phyloP scores from a whole-genome alignment of 1,284 basidiomycete species.

The Cutaneotrichosporon curvatum region DNA sequence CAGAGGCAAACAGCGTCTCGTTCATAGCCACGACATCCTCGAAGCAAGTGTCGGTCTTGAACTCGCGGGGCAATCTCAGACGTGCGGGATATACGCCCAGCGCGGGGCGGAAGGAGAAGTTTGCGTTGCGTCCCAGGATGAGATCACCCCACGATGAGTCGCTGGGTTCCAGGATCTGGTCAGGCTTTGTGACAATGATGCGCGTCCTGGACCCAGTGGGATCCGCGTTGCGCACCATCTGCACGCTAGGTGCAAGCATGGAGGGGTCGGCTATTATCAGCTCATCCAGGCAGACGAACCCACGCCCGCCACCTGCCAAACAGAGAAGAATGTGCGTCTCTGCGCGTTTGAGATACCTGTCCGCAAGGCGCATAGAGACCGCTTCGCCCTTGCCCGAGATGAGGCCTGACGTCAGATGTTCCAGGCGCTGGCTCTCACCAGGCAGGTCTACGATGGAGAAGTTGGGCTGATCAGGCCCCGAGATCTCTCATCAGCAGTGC shows the following conservation, averaged over 20 bases:
- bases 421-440: slow-evolving; percentile 10
- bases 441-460: slow-evolving; percentile 28
- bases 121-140: not conserved
- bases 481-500: slow-evolving; percentile 7
- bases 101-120: slow-evolving; percentile 2
- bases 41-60: not conserved
- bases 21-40: slow-evolving; percentile 2
- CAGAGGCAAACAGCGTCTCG: slow-evolving; percentile 7
- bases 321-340: slow-evolving; percentile 24
- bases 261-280: slow-evolving; percentile 15
- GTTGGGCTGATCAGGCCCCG: slow-evolving; percentile 16
- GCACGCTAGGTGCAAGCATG: slow-evolving; percentile 1
- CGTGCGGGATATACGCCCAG: slow-evolving; percentile 16
- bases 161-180: slow-evolving; percentile 9
- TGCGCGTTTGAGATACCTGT: slow-evolving; percentile 10
- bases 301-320: slow-evolving; percentile 18
- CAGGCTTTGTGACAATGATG: slow-evolving; percentile 22
- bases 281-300: not conserved
- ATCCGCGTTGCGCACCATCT: slow-evolving; percentile 16
- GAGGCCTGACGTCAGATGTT: not conserved
- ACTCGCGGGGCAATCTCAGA: slow-evolving; percentile 6
- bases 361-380: slow-evolving; percentile 9
- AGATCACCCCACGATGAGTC: slow-evolving; percentile 8
- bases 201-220: not conserved
- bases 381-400: not conserved